These are phyloP conservation scores for Linnemannia elongata DNA, from an alignment of 192 early-diverging fungal genomes.

Conservation along the genomic window DNA sequence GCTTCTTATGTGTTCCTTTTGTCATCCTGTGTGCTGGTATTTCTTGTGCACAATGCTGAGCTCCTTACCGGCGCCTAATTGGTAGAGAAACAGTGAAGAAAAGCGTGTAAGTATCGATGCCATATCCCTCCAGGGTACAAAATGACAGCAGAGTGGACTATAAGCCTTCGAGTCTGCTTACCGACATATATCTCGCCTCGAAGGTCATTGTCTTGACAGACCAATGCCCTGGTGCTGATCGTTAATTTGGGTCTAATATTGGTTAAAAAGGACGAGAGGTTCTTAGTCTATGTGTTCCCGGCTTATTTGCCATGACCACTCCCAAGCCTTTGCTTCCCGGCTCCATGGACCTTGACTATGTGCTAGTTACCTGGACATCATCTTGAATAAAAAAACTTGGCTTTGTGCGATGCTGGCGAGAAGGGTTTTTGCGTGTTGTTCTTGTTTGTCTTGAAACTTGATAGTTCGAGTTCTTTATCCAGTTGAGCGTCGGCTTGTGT, in stretches of 20 bases:
- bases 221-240: conserved; percentile 55
- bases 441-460: neutral
- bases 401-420: neutral
- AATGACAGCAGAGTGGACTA: neutral
- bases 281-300: neutral
- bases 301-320: neutral
- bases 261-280: neutral
- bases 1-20: neutral
- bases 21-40: conserved; percentile 6
- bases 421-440: neutral
- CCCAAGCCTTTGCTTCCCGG: neutral
- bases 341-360: neutral
- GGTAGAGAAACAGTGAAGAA: neutral
- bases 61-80: conserved; percentile 48
- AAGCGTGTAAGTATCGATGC: neutral
- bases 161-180: conserved; percentile 1
- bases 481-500: neutral
- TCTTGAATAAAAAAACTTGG: conserved; percentile 17
- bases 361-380: conserved; percentile 38
- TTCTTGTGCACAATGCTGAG: neutral
- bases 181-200: conserved; percentile 65
- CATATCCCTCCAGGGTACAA: neutral
- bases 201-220: conserved; percentile 69
- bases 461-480: neutral
- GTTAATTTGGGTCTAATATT: conserved; percentile 38